Conservation (phyloP, 164 flowering plant species). For the Chimonanthus praecox region DNA sequence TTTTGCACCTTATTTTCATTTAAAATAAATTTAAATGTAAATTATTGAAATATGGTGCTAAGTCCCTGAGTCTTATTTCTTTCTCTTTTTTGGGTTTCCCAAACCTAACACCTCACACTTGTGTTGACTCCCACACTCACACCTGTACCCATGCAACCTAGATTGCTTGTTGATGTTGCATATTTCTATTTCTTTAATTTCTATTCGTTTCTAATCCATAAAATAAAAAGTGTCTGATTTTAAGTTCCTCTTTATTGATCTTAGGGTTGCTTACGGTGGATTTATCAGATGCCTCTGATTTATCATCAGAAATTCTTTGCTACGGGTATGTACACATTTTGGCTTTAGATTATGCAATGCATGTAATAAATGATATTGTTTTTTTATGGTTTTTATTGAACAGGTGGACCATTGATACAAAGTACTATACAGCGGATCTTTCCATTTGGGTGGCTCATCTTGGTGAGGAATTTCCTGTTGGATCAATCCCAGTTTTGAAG, state of each 20-base stretch:
- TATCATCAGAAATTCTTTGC: constrained; percentile 38
- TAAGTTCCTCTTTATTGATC: constrained; percentile 1
- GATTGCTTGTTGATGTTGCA: too few species aligned
- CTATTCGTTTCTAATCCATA: neutral
- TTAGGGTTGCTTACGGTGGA: constrained; percentile 59
- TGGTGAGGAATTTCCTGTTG: constrained; percentile 44
- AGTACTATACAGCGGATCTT: constrained; percentile 89
- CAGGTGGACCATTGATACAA: constrained; percentile 87
- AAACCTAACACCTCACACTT: too few species aligned
- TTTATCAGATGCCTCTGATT: constrained; percentile 52
- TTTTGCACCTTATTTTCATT: too few species aligned
- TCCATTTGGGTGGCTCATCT: constrained; percentile 78
- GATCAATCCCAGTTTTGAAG: constrained; percentile 31
- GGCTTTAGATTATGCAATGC: neutral
- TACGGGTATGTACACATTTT: constrained; percentile 8
- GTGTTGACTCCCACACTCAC: too few species aligned
- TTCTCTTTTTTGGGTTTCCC: too few species aligned
- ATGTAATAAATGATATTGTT: neutral
- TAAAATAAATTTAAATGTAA: too few species aligned
- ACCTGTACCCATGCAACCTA: too few species aligned
- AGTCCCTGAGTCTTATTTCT: too few species aligned
- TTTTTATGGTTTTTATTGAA: constrained; percentile 2
- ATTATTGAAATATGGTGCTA: too few species aligned
- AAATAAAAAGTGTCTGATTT: neutral
- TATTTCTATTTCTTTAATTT: neutral